Base-by-base conservation (phyloP, 257 asterid genomes). In the Craterostigma plantagineum region DNA sequence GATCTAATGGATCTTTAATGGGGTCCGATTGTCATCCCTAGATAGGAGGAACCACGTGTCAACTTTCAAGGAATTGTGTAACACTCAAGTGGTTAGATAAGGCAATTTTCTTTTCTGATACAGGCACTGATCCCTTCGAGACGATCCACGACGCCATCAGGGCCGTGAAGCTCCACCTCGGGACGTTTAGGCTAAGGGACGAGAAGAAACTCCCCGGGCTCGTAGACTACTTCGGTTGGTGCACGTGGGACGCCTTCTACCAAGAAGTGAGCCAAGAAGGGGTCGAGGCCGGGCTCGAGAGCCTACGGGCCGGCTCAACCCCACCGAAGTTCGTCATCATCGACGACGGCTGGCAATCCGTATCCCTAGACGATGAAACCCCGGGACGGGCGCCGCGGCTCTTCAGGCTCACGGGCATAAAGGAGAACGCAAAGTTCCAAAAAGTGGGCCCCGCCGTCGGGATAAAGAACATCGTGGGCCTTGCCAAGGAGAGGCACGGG, bases 211-310 rank as follows among this genome's bases (percentile, higher is more conserved):
- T 78, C 37, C 92, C 94, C 0, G 79, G 72, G 52, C 63, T 82
- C 16, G 65, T 75, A 27, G 91, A 78, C 52, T 78, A 54, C 56
- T 82, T 82, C 14, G 94, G 94, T 3, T 82, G 94, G 94, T 82
- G 94, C 53, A 82, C 94, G 0, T 82, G 94, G 94, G 94, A 82
- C 49, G 94, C 94, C 13, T 82, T 75, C 43, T 78, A 82, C 48
- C 85, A 78, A 30, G 85, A 82, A 18, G 94, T 82, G 16, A 72
- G 92, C 18, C 91, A 75, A 43, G 91, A 82, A 27, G 92, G 94
- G 0, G 92, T 82, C 1, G 94, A 72, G 46, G 79, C 81, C 1
- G 92, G 94, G 13, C 79, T 82, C 2, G 45, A 61, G 38, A 75
- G 82, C 46, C 85, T 82, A 16, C 38, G 75, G 1, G 56, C 72